A percentile compares a stretch with the other conserved stretches of the same genome.
Conservation (phyloP, 163 green algal species). For the Chloromonas sp. region DNA sequence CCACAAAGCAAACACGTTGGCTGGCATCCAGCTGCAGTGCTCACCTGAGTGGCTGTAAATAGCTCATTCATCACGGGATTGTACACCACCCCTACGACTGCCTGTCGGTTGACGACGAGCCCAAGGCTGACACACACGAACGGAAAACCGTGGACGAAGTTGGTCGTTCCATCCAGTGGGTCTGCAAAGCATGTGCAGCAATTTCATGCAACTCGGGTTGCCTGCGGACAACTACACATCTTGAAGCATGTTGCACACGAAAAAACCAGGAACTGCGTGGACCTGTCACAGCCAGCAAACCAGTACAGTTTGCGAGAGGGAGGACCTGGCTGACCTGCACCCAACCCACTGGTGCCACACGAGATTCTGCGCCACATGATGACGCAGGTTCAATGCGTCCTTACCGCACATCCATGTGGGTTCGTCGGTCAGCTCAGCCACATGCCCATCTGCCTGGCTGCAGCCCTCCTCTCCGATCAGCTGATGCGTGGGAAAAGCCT, state of each 20-base stretch:
- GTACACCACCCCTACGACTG: slow-evolving; percentile 85
- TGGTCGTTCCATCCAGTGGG: slow-evolving; percentile 55
- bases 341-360: too few species aligned
- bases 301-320: too few species aligned
- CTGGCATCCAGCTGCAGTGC: too few species aligned
- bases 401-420: slow-evolving; percentile 86
- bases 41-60: slow-evolving; percentile 57
- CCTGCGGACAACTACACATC: too few species aligned
- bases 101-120: slow-evolving; percentile 64
- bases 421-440: slow-evolving; percentile 61
- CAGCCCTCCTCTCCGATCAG: slow-evolving; percentile 94
- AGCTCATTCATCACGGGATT: slow-evolving; percentile 90
- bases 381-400: background rate
- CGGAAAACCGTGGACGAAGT: slow-evolving; percentile 75
- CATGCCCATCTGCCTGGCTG: slow-evolving; percentile 2
- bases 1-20: too few species aligned
- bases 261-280: too few species aligned
- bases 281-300: too few species aligned
- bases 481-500: slow-evolving; percentile 76
- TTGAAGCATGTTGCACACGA: background rate
- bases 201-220: too few species aligned
- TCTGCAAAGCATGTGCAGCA: slow-evolving; percentile 28
- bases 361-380: too few species aligned
- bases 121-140: slow-evolving; percentile 90
- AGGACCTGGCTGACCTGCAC: too few species aligned